Evolutionary conservation across 164 flowering plant genomes (phyloP), one percentile per base, ranked within the genome.

Genomic region (Liriodendron chinense): DNA sequence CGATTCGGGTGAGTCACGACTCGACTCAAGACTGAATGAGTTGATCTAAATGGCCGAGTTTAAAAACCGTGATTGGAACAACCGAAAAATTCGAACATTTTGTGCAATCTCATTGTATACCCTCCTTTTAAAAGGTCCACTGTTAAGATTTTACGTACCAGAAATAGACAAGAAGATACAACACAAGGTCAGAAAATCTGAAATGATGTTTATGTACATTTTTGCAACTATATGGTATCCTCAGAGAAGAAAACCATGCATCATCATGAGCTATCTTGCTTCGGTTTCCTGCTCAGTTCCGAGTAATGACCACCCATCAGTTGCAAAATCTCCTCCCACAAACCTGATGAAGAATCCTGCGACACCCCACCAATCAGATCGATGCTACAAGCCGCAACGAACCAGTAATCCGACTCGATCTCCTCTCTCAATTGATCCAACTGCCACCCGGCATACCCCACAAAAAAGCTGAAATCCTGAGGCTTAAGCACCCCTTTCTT

Each of bases 371-470:
- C 78, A 10, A 96, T 82, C 76, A 94, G 74, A 81, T 89, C 82
- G 28, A 89, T 79, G 78, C 99, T 96, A 77, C 98, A 96, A 0
- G 99, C 92, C 24, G 98, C 98, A 7, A 91, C 89, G 74, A 85
- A 78, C 99, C 99, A 96, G 72, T 89, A 92, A 72, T 86, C 88
- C 10, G 91, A 86, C 62, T 89, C 95, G 61, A 94, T 92, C 79
- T 96, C 99, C 76, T 94, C 95, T 76, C 81, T 85, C 76, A 96
- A 76, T 69, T 96, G 98, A 82, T 94, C 98, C 9, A 85, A 74
- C 81, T 89, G 91, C 99, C 99, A 96, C 21, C 99, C 98, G 5
- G 96, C 92, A 83, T 94, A 96, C 47, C 99, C 99, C 28, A 89
- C 84, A 78, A 94, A 96, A 85, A 96, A 92, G 80, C 90, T 91